phyloP scores from a whole-genome alignment of 2,329 filamentous ascomycete genomes.

The Penicillium fuscoglaucum region DNA sequence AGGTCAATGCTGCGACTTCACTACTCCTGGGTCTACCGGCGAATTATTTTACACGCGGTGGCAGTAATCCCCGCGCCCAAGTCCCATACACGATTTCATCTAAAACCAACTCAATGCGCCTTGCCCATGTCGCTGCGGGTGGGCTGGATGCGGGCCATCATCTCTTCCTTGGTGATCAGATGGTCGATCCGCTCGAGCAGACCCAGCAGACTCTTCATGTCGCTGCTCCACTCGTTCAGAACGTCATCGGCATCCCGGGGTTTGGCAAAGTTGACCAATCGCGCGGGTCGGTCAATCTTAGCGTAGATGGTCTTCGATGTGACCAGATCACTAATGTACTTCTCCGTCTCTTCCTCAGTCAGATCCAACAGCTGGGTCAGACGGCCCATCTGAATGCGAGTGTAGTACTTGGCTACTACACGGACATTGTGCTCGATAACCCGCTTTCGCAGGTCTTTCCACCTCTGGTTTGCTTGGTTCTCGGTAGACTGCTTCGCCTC shows the following conservation, averaged over 20 bases:
- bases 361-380: constrained; percentile 89
- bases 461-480: constrained; percentile 78
- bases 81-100: constrained; percentile 3
- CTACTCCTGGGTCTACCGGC: constrained; percentile 28
- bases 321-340: constrained; percentile 96
- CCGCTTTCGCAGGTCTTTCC: constrained; percentile 93
- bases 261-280: constrained; percentile 91
- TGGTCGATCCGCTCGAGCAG: constrained; percentile 91
- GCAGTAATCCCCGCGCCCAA: constrained; percentile 16
- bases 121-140: constrained; percentile 41
- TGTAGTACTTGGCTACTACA: constrained; percentile 98
- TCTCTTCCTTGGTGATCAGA: constrained; percentile 98
- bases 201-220: constrained; percentile 91
- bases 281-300: constrained; percentile 91
- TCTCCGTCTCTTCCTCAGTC: constrained; percentile 93
- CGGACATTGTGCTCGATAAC: constrained; percentile 99
- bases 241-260: constrained; percentile 93
- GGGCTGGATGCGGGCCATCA: constrained; percentile 97
- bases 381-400: constrained; percentile 88
- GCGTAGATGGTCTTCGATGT: constrained; percentile 98
- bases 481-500: constrained; percentile 64
- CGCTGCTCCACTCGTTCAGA: constrained; percentile 96
- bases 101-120: constrained; percentile 31
- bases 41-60: constrained; percentile 35
- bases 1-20: constrained; percentile 11